These are phyloP conservation scores for Colletotrichum chrysophilum DNA, from an alignment of 2,329 filamentous ascomycete genomes.

Conservation along the genomic window DNA sequence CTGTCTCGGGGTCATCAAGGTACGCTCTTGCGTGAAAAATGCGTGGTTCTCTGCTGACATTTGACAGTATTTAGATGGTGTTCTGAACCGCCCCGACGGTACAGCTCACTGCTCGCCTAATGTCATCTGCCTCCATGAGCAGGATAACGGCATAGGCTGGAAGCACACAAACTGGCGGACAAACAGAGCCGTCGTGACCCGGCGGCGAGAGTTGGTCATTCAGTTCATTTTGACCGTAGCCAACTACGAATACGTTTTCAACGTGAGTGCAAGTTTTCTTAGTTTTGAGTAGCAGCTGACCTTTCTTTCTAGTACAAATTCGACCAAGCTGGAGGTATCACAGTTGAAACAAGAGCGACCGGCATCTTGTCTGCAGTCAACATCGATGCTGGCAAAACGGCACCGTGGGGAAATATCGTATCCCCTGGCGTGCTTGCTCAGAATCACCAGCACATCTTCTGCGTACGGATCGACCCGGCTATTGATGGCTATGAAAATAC, in stretches of 20 bases:
- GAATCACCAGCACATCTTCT: conserved; percentile 64
- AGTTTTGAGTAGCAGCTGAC: neutral
- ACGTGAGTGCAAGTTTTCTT: conserved; percentile 20
- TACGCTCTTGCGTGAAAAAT: neutral
- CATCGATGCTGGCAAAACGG: conserved; percentile 46
- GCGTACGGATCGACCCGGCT: conserved; percentile 55
- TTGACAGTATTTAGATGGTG: conserved; percentile 54
- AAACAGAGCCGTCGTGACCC: conserved; percentile 62
- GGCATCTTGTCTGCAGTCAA: conserved; percentile 58
- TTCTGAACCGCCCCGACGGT: conserved; percentile 58
- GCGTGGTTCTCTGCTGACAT: too few relatives aligned
- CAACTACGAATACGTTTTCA: conserved; percentile 74
- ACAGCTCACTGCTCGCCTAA: conserved; percentile 57
- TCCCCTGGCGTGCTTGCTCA: conserved; percentile 56
- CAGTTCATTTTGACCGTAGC: conserved; percentile 43
- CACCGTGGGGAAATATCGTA: conserved; percentile 56
- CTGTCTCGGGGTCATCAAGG: conserved; percentile 54
- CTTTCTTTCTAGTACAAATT: conserved; percentile 53
- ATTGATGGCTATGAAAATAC: conserved; percentile 58
- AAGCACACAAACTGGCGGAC: conserved; percentile 75
- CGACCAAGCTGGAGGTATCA: conserved; percentile 65
- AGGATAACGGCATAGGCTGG: conserved; percentile 72
- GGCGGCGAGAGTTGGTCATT: neutral
- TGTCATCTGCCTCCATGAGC: conserved; percentile 71
- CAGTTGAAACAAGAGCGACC: conserved; percentile 67